These are phyloP conservation scores for Pleodorina starrii DNA, from an alignment of 139 green algal species.

Conservation along the genomic window DNA sequence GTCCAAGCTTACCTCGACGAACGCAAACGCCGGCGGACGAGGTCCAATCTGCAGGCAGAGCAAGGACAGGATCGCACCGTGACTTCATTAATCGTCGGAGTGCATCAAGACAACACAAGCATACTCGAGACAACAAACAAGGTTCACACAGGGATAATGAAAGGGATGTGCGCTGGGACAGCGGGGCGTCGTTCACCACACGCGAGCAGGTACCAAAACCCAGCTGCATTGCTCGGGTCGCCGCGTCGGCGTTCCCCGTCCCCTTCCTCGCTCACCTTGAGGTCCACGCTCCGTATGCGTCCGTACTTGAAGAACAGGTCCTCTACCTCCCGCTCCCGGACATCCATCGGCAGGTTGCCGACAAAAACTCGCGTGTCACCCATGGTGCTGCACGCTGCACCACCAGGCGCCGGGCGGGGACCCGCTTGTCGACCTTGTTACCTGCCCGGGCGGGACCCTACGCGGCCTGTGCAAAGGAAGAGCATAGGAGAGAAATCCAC, in stretches of 20 bases:
- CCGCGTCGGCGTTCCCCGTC: too few species aligned
- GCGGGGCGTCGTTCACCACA: too few species aligned
- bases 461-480: constrained; percentile 22
- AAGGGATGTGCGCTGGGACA: too few species aligned
- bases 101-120: too few species aligned
- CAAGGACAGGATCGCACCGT: background rate
- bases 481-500: background rate
- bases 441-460: background rate
- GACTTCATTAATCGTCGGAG: background rate
- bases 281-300: constrained; percentile 84
- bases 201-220: too few species aligned
- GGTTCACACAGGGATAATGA: too few species aligned
- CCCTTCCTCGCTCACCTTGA: constrained; percentile 86
- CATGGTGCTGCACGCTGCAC: background rate
- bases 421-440: background rate
- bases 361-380: constrained; percentile 72
- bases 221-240: too few species aligned
- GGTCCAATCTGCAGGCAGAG: constrained; percentile 61
- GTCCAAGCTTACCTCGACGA: constrained; percentile 83
- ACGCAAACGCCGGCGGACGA: constrained; percentile 89
- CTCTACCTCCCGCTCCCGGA: constrained; percentile 89
- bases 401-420: background rate
- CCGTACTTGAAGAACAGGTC: constrained; percentile 95
- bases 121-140: too few species aligned
- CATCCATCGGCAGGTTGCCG: constrained; percentile 90